These are phyloP conservation scores for Ophiostoma perfectum DNA, from an alignment of 2,329 filamentous ascomycete species.

Conservation along the genomic window DNA sequence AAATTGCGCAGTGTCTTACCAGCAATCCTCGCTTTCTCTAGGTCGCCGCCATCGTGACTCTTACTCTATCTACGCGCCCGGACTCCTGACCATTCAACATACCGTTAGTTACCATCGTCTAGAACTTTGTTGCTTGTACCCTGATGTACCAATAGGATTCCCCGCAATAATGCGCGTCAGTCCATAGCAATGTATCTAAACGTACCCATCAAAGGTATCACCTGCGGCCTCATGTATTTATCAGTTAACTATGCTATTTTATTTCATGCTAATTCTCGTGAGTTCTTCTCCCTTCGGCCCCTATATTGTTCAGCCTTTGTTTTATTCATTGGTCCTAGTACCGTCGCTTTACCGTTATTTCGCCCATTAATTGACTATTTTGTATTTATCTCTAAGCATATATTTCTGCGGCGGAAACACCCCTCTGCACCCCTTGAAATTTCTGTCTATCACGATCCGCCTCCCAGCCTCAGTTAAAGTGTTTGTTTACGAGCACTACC, in stretches of 20 bases:
- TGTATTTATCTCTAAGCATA: no score
- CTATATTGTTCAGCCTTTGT: neutral
- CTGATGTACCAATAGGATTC: slow-evolving; percentile 1
- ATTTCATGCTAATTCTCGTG: neutral
- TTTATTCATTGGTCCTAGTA: neutral
- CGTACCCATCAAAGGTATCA: slow-evolving; percentile 8
- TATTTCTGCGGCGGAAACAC: no score
- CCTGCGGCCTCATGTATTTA: neutral
- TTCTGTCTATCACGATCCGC: neutral
- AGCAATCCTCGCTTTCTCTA: neutral
- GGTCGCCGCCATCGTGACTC: no score
- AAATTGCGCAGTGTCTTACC: neutral
- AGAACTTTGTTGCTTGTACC: neutral
- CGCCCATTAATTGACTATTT: no score
- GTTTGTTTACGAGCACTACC: neutral
- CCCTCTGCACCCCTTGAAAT: neutral
- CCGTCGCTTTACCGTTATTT: no score
- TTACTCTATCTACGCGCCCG: no score
- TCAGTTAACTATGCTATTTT: neutral
- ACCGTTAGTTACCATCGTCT: no score
- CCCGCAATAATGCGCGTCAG: slow-evolving; percentile 3
- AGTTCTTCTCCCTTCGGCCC: slow-evolving; percentile 5
- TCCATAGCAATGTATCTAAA: neutral
- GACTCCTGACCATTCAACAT: no score
- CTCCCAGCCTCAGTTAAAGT: neutral